Conservation (phyloP, 768 basidiomycete species). For the Artomyces pyxidatus region DNA sequence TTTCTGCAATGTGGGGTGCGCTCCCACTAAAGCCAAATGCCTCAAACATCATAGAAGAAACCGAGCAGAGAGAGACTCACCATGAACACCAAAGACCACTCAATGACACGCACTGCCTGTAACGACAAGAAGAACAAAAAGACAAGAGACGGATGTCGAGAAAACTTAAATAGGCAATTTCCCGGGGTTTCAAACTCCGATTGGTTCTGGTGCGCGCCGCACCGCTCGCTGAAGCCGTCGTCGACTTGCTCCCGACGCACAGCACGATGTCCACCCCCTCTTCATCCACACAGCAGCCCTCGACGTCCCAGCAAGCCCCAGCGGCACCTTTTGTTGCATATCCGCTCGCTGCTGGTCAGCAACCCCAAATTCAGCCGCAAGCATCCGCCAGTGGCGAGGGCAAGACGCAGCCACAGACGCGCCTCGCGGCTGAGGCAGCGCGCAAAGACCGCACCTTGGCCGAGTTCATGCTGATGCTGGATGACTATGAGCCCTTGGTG, state of each 20-base stretch:
- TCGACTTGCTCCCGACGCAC: neutral
- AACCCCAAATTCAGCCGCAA: slow-evolving; percentile 15
- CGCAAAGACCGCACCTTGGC: slow-evolving; percentile 85
- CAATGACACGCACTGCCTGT: neutral
- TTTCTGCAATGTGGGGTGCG: slow-evolving; percentile 70
- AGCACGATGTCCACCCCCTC: slow-evolving; percentile 14
- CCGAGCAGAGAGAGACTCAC: slow-evolving; percentile 19
- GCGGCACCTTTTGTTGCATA: slow-evolving; percentile 15
- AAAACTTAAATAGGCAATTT: too few relatives aligned
- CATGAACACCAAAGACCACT: neutral
- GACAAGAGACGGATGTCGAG: neutral
- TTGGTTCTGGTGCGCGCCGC: too few relatives aligned
- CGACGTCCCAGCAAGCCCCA: slow-evolving; percentile 13
- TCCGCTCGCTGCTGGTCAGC: slow-evolving; percentile 15
- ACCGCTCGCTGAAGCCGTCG: too few relatives aligned
- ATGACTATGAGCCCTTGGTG: slow-evolving; percentile 94
- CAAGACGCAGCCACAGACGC: slow-evolving; percentile 36
- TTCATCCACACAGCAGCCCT: slow-evolving; percentile 8
- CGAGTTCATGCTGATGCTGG: slow-evolving; percentile 92
- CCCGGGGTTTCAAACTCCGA: too few relatives aligned
- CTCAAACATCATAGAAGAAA: slow-evolving; percentile 69
- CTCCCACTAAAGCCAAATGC: slow-evolving; percentile 87
- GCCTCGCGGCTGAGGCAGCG: slow-evolving; percentile 72
- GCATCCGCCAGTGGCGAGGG: slow-evolving; percentile 8
- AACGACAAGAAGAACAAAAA: neutral